A percentile compares a stretch with the other conserved stretches of the same genome.
These are phyloP conservation scores for Moesziomyces sp. DNA, from an alignment of 1,284 basidiomycete genomes.

Conservation along the genomic window DNA sequence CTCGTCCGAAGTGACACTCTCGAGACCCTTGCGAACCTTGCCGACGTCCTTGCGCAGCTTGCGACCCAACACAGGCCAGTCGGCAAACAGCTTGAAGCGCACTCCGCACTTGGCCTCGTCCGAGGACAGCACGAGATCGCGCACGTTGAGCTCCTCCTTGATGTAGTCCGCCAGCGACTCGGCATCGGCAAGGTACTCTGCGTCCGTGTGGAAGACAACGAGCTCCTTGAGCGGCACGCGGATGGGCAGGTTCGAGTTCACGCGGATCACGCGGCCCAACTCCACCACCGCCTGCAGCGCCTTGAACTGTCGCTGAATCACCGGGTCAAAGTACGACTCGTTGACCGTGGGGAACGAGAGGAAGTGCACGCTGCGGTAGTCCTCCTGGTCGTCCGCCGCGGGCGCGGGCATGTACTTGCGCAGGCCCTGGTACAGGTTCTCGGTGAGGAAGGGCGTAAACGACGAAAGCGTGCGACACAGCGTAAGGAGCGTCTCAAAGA, in stretches of 20 bases:
- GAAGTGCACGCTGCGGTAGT: constrained; percentile 95
- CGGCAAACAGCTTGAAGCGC: constrained; percentile 89
- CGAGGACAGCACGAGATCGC: constrained; percentile 85
- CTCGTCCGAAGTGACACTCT: constrained; percentile 81
- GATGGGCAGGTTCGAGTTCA: constrained; percentile 79
- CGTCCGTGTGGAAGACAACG: constrained; percentile 90
- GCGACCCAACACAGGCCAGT: constrained; percentile 93
- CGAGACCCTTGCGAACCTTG: constrained; percentile 89
- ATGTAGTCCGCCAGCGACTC: constrained; percentile 87
- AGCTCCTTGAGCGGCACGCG: constrained; percentile 88
- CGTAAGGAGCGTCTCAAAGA: constrained; percentile 95
- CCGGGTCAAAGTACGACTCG: constrained; percentile 94
- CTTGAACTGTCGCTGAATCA: constrained; percentile 93
- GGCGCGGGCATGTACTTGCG: constrained; percentile 76
- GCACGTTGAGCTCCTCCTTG: constrained; percentile 93
- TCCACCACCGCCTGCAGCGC: constrained; percentile 96
- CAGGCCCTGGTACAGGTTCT: constrained; percentile 94
- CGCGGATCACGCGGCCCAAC: constrained; percentile 87
- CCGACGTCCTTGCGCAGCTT: constrained; percentile 93
- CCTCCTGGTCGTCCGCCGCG: constrained; percentile 73
- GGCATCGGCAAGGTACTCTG: constrained; percentile 86
- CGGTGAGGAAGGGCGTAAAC: constrained; percentile 97
- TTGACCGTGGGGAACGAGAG: constrained; percentile 91
- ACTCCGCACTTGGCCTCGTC: constrained; percentile 89
- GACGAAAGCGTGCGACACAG: constrained; percentile 96